These are phyloP conservation scores for Buddleja alternifolia DNA, from an alignment of 257 asterid species.

Conservation along the genomic window DNA sequence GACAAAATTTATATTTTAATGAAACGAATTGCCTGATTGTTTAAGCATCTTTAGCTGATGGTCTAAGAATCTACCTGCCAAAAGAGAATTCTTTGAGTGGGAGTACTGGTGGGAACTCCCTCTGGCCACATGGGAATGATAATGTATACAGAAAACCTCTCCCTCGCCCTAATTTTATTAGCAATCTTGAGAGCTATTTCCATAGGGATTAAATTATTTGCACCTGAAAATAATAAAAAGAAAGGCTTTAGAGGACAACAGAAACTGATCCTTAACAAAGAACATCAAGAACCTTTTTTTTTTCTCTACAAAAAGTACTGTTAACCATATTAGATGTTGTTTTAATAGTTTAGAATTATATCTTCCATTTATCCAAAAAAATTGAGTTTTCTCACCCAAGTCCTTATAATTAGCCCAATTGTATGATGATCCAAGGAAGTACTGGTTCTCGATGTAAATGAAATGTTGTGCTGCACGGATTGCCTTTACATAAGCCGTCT, in stretches of 20 bases:
- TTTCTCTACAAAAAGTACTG: too few relatives aligned
- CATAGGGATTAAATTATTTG: slow-evolving; percentile 91
- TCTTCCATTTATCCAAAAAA: not conserved
- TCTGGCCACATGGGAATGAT: slow-evolving; percentile 97
- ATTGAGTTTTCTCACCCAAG: slow-evolving; percentile 56
- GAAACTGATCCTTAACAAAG: not conserved
- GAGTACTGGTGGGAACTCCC: slow-evolving; percentile 80
- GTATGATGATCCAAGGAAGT: slow-evolving; percentile 89
- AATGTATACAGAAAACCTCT: slow-evolving; percentile 82
- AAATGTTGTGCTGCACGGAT: slow-evolving; percentile 93
- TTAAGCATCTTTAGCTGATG: not conserved
- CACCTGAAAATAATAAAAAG: slow-evolving; percentile 55
- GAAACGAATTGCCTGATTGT: not conserved
- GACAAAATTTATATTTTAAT: not conserved
- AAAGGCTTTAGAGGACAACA: not conserved
- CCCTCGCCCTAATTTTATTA: slow-evolving; percentile 70
- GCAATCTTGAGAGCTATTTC: slow-evolving; percentile 91
- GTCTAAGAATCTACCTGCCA: slow-evolving; percentile 69
- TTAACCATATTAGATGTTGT: not conserved
- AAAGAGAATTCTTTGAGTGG: slow-evolving; percentile 86
- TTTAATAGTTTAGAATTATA: not conserved
- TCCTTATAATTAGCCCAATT: slow-evolving; percentile 67
- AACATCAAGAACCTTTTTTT: not conserved
- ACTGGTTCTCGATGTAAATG: too few relatives aligned
- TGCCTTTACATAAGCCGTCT: slow-evolving; percentile 85